Base-by-base conservation (phyloP, 106 monocot species). In the Allium fistulosum region DNA sequence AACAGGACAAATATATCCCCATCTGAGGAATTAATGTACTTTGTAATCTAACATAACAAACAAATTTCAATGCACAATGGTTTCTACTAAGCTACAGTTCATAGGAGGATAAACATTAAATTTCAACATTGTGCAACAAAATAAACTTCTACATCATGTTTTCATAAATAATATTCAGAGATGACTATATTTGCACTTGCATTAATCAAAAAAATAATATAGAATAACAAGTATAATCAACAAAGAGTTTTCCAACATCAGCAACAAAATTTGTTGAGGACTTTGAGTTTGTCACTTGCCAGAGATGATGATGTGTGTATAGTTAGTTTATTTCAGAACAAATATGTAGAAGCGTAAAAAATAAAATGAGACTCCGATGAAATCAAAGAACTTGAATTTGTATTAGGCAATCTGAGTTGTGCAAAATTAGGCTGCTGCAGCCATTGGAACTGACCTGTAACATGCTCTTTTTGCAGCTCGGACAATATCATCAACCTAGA, bases 401-500 rank as follows among this genome's bases (percentile, higher is more conserved):
- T 16, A 10, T 18, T 1, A 50, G n/a, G 48, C 65, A 17, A 15
- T 17, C 5, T 55, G 52, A 26, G 48, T 27, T 0, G 15, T 7
- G 22, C 27, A 52, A 7, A 46, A 14, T 17, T 62, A 75, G 22
- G 75, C 75, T 68, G 51, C 59, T 52, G 67, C 74, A 22, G 74
- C 74, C 68, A 75, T 8, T 9, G 75, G 75, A 26, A 75, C 62
- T 13, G 75, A 75, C 15, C 75, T 49, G 51, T 75, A 75, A 62
- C 75, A 68, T 13, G 75, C 75, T 53, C 75, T 68, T 47, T 75
- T 75, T 11, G 68, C 75, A 22, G 75, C 75, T 22, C 75, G 51
- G 8, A 75, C 69, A 26, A 75, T 75, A 62, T 75, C 75, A 7
- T 75, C 75, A 26, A 75, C 75, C 75, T 75, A 47, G 18, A 75